Percentiles rank a stretch among this genome's conserved stretches.
Evolutionary conservation across 352 stramenopile genomes (phyloP).

Genomic region (Phytophthora syringae): DNA sequence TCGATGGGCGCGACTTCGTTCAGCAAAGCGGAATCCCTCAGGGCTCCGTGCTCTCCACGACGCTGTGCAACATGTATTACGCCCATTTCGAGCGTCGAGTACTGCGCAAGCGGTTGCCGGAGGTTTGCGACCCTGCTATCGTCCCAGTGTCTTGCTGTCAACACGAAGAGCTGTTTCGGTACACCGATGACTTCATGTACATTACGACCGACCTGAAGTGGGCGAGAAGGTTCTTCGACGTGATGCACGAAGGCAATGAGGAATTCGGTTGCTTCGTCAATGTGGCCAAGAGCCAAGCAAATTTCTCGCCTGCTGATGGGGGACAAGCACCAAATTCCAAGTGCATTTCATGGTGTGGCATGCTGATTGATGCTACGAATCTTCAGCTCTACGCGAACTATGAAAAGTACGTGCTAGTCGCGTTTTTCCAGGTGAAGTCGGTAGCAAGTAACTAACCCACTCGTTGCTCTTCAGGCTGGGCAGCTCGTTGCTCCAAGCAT

Average conservation of each 20-base stretch:
- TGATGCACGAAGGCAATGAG: slow-evolving; percentile 69
- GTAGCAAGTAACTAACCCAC: slow-evolving; percentile 11
- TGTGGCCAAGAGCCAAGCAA: slow-evolving; percentile 65
- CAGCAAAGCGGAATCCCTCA: slow-evolving; percentile 79
- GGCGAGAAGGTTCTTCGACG: slow-evolving; percentile 52
- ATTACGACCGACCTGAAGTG: slow-evolving; percentile 59
- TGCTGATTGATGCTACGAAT: slow-evolving; percentile 59
- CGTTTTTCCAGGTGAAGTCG: no score
- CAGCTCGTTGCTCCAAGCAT: slow-evolving; percentile 42
- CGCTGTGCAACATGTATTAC: slow-evolving; percentile 85
- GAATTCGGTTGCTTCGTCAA: slow-evolving; percentile 78
- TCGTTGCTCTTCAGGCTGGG: slow-evolving; percentile 29
- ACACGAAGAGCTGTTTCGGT: slow-evolving; percentile 73
- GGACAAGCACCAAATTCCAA: slow-evolving; percentile 15
- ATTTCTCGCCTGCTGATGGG: slow-evolving; percentile 56
- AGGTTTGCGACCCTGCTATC: slow-evolving; percentile 20
- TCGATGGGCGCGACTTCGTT: slow-evolving; percentile 55
- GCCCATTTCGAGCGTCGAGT: slow-evolving; percentile 75
- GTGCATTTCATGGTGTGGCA: slow-evolving; percentile 68
- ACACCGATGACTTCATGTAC: slow-evolving; percentile 85
- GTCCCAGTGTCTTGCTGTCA: slow-evolving; percentile 34
- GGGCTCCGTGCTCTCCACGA: slow-evolving; percentile 84
- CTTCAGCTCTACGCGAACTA: slow-evolving; percentile 83
- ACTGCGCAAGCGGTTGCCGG: slow-evolving; percentile 49
- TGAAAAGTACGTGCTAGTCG: slow-evolving; percentile 64